phyloP scores from a whole-genome alignment of 495 filamentous ascomycete genomes.

The Aspergillus ellipticus region DNA sequence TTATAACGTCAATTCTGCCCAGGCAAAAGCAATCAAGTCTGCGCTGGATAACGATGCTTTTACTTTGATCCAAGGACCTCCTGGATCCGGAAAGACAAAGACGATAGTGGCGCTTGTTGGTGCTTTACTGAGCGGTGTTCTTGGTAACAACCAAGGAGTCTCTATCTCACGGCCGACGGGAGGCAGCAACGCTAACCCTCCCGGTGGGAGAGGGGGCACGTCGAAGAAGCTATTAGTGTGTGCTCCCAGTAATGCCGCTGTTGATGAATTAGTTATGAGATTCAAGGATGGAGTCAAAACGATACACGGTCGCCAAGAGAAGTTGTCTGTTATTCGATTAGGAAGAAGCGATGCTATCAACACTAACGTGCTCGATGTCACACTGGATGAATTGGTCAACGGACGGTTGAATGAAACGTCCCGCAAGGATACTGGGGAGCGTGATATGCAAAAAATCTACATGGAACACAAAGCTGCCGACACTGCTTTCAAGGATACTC shows the following conservation, averaged over 20 bases:
- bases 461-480: slow-evolving; percentile 77
- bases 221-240: slow-evolving; percentile 89
- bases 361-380: slow-evolving; percentile 82
- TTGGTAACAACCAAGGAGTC: slow-evolving; percentile 45
- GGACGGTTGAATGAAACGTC: slow-evolving; percentile 54
- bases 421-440: slow-evolving; percentile 41
- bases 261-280: slow-evolving; percentile 92
- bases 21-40: slow-evolving; percentile 88
- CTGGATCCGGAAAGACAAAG: slow-evolving; percentile 96
- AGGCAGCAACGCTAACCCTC: slow-evolving; percentile 14
- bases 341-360: slow-evolving; percentile 94
- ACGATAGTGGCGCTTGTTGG: slow-evolving; percentile 96
- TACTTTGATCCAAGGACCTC: slow-evolving; percentile 92
- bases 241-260: slow-evolving; percentile 94
- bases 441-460: slow-evolving; percentile 73
- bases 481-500: slow-evolving; percentile 60
- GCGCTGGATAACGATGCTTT: slow-evolving; percentile 94
- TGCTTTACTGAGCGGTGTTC: slow-evolving; percentile 65
- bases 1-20: slow-evolving; percentile 82
- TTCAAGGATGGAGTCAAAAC: slow-evolving; percentile 87
- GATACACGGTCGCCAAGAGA: slow-evolving; percentile 62
- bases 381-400: slow-evolving; percentile 86
- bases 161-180: slow-evolving; percentile 47
- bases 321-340: slow-evolving; percentile 81
- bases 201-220: slow-evolving; percentile 26